phyloP scores from a whole-genome alignment of 2,329 filamentous ascomycete species.

The Hypoxylon sp. region DNA sequence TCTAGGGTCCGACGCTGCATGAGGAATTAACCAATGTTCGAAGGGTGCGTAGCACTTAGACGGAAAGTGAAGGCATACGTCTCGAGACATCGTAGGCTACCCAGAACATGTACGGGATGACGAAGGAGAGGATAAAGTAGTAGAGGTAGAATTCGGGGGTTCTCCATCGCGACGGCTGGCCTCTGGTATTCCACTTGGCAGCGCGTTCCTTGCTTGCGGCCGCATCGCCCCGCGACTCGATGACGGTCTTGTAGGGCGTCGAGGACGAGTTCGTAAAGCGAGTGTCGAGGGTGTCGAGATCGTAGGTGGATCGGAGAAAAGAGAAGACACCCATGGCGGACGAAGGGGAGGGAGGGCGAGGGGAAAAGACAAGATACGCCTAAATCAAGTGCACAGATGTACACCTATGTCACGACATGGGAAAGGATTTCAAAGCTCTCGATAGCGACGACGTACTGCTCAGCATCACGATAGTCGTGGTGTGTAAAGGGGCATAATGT shows the following conservation, averaged over 20 bases:
- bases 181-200: slow-evolving; percentile 54
- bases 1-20: slow-evolving; percentile 77
- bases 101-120: slow-evolving; percentile 89
- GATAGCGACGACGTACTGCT: slow-evolving; percentile 4
- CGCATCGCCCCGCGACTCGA: slow-evolving; percentile 59
- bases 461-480: slow-evolving; percentile 16
- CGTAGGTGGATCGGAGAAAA: slow-evolving; percentile 61
- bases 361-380: slow-evolving; percentile 32
- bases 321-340: slow-evolving; percentile 51
- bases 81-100: slow-evolving; percentile 85
- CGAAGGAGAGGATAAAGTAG: slow-evolving; percentile 69
- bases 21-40: slow-evolving; percentile 28
- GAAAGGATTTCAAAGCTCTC: slow-evolving; percentile 23
- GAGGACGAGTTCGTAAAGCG: slow-evolving; percentile 74
- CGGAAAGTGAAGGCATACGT: slow-evolving; percentile 57
- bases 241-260: slow-evolving; percentile 68
- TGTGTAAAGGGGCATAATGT: background rate
- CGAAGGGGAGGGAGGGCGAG: background rate
- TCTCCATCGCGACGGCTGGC: slow-evolving; percentile 77
- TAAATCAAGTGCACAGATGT: slow-evolving; percentile 7
- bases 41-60: background rate
- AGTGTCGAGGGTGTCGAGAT: slow-evolving; percentile 68
- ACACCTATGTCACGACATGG: slow-evolving; percentile 22
- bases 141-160: slow-evolving; percentile 89
- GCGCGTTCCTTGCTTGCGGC: slow-evolving; percentile 50